Evolutionary conservation across 2,329 filamentous ascomycete genomes (phyloP).

Genomic region (Aspergillus felis): DNA sequence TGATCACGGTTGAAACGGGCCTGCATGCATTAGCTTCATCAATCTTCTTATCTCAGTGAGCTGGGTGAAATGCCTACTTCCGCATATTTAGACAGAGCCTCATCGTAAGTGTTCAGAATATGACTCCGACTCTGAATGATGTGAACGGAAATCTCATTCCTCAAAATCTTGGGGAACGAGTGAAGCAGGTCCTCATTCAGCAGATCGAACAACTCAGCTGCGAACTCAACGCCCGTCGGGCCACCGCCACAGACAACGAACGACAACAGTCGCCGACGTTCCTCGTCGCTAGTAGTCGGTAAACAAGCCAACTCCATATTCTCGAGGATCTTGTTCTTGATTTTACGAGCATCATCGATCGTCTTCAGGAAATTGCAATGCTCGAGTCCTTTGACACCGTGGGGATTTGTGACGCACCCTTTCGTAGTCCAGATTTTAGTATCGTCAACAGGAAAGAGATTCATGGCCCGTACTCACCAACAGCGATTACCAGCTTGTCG

Average conservation of each 20-base stretch:
- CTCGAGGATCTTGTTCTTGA: conserved; percentile 80
- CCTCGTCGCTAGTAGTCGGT: conserved; percentile 86
- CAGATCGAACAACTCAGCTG: conserved; percentile 91
- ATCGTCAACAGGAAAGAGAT: not conserved
- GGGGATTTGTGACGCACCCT: conserved; percentile 85
- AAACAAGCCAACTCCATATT: conserved; percentile 89
- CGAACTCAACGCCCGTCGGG: conserved; percentile 95
- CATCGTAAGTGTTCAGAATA: conserved; percentile 97
- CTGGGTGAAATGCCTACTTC: conserved; percentile 49
- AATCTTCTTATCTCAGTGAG: not conserved
- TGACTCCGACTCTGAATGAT: conserved; percentile 92
- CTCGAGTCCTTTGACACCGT: conserved; percentile 91
- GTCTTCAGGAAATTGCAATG: conserved; percentile 95
- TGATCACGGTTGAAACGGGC: conserved; percentile 85
- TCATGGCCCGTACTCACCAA: conserved; percentile 50
- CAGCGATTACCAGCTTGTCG: conserved; percentile 89
- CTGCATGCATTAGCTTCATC: conserved; percentile 22
- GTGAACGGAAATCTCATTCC: conserved; percentile 97
- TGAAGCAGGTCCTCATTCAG: conserved; percentile 87
- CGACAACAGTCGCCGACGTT: conserved; percentile 80
- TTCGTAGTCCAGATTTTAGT: conserved; percentile 6
- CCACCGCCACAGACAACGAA: conserved; percentile 96
- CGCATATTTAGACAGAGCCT: conserved; percentile 86
- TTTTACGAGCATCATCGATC: conserved; percentile 83
- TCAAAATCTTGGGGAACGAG: conserved; percentile 82